phyloP scores from a whole-genome alignment of 768 basidiomycete genomes.

The Daedaleopsis nitida region DNA sequence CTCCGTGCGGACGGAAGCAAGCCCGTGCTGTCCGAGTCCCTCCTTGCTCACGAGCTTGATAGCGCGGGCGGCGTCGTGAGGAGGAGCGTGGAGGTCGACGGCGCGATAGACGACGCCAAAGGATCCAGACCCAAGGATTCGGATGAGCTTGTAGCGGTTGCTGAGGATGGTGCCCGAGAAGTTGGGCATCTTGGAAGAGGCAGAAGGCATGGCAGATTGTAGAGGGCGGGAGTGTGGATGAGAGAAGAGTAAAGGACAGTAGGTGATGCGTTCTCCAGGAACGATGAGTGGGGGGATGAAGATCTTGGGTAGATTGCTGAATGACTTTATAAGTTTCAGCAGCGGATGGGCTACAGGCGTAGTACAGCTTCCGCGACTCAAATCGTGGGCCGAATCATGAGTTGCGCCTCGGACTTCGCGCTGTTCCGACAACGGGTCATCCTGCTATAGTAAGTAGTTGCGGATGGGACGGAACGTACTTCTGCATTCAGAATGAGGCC shows the following conservation, averaged over 20 bases:
- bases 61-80: constrained; percentile 15
- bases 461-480: background rate
- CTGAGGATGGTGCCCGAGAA: constrained; percentile 18
- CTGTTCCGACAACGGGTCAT: background rate
- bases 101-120: constrained; percentile 30
- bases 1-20: constrained; percentile 34
- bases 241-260: background rate
- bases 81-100: constrained; percentile 17
- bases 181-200: constrained; percentile 24
- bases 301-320: background rate
- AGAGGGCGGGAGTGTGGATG: background rate
- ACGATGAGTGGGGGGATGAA: background rate
- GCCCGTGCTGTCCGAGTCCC: background rate
- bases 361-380: background rate
- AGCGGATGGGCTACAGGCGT: background rate
- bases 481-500: too few relatives aligned
- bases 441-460: background rate
- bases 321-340: background rate
- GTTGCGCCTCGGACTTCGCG: background rate
- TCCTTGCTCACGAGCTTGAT: constrained; percentile 24
- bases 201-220: constrained; percentile 16
- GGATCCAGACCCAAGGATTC: constrained; percentile 22
- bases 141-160: constrained; percentile 15
- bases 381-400: background rate
- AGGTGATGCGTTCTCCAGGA: background rate